Evolutionary conservation across 768 basidiomycete species (phyloP), one percentile per base, ranked within the genome.

Genomic region (Naganishia antarctica): DNA sequence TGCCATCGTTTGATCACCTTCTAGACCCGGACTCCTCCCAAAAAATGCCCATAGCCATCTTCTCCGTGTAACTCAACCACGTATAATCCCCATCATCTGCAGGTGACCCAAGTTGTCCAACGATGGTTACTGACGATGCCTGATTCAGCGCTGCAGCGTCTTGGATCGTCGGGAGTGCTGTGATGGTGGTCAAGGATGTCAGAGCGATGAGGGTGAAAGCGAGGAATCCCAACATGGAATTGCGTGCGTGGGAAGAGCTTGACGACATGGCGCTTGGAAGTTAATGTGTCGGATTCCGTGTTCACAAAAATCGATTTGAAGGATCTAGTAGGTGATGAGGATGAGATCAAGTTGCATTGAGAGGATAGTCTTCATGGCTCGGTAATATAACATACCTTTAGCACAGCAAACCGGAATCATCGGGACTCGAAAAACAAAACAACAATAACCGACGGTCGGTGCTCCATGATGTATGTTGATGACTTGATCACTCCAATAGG

Each of bases 11-110:
- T n/a, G n/a, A n/a, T 53, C 9, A 53, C 51, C 51, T n/a, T 53
- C 51, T 3, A 34, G 32, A 53, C 51, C 51, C 3, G 32, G 51
- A 32, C 34, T 53, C 25, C 34, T 53, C 16, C 51, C 51, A 40
- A 53, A 40, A n/a, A 8, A 53, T 5, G 29, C 51, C 51, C 51
- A 23, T 37, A 5, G 51, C 51, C 51, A 53, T 53, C 51, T 53
- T 53, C 29, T 53, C 51, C 32, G 51, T 53, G 23, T 53, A 53
- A 18, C 51, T 53, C 16, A 37, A 8, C 18, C 31, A 34, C 32
- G 51, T 34, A 34, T 53, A 21, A 40, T 37, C 51, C 15, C 28
- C 51, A 40, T 53, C 51, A 40, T 53, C 51, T 6, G 25, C 31
- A 3, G 51, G 31, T 21, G 31, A 9, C n/a, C 12, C n/a, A 1